A percentile compares a stretch with the other conserved stretches of the same genome.
These are phyloP conservation scores for Mesembryanthemum crystallinum DNA, from an alignment of 148 eudicot species.

Conservation along the genomic window DNA sequence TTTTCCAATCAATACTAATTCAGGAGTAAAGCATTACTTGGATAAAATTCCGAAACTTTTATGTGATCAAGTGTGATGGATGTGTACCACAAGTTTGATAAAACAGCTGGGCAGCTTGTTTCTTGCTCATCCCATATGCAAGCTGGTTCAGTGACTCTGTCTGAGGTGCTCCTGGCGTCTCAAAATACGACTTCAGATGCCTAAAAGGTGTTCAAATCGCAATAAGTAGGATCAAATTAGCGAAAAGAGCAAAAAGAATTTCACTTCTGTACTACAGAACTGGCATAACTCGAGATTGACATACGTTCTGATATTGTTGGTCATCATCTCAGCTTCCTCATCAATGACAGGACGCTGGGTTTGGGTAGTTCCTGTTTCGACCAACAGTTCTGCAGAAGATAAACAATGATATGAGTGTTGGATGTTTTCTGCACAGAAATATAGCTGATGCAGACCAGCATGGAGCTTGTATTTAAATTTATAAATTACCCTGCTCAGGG, in stretches of 20 bases:
- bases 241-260: not conserved
- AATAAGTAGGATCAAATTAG: not conserved
- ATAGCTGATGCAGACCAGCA: not conserved
- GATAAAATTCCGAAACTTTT: not conserved
- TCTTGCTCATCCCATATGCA: conserved; percentile 68
- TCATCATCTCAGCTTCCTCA: conserved; percentile 64
- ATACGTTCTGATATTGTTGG: conserved; percentile 60
- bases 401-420: conserved; percentile 1
- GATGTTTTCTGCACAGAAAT: not conserved
- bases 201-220: conserved; percentile 35
- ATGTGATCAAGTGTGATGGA: not conserved
- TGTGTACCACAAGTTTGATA: conserved; percentile 83
- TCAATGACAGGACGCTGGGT: conserved; percentile 51
- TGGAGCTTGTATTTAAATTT: conserved; percentile 2
- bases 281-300: not conserved
- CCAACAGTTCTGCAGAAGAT: conserved; percentile 51
- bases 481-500: conserved; percentile 57
- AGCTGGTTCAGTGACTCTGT: conserved; percentile 76
- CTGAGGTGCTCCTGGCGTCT: conserved; percentile 65
- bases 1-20: not conserved
- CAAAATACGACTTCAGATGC: conserved; percentile 86
- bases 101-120: conserved; percentile 79
- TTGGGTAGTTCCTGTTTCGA: conserved; percentile 86
- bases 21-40: not conserved
- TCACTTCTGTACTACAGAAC: not conserved